Evolutionary conservation across 148 eudicot species (phyloP), one percentile per base, ranked within the genome.

Genomic region (Bassia scoparia): DNA sequence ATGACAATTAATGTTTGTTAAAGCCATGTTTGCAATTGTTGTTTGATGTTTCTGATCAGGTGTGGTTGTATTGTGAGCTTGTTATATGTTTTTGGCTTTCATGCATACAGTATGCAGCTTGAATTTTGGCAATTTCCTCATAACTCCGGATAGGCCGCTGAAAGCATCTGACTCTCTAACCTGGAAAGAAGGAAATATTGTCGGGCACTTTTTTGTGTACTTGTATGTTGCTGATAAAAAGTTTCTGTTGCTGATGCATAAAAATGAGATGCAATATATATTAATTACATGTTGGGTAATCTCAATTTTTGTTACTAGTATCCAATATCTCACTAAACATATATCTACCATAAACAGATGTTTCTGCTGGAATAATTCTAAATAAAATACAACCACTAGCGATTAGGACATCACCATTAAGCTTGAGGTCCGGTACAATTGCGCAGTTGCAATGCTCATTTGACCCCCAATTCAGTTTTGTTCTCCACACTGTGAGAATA

Each of bases 381-480:
- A 27, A 23, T n/a, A 26, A 77, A 62, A 53, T 76, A 76, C 78
- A 81, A 26, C 61, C 46, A 70, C 72, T 72, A 78, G 72, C 53
- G 30, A 50, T 63, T 85, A 60, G 97, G 98, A 76, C 98, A 95
- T 16, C 92, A 86, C 92, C 9, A 59, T 62, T 75, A 95, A 83
- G 55, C 81, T 84, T 91, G 37, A 96, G 90, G 54, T 89, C 89
- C 34, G 98, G 98, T 75, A 97, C 91, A 65, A 76, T 78, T 68
- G 97, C 98, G 74, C 90, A 77, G 26, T 77, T 72, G 63, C 98
- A 95, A 68, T 95, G 97, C 77, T 91, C 98, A 33, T 78, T 52
- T 44, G 97, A 29, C 98, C 98, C 98, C 98, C 98, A 95, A 34
- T 37, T 70, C 76, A 95, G 20, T 82, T 78, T 55, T 80, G n/a